Base-by-base conservation (phyloP, 1,284 basidiomycete species). In the Marasmius sp. region DNA sequence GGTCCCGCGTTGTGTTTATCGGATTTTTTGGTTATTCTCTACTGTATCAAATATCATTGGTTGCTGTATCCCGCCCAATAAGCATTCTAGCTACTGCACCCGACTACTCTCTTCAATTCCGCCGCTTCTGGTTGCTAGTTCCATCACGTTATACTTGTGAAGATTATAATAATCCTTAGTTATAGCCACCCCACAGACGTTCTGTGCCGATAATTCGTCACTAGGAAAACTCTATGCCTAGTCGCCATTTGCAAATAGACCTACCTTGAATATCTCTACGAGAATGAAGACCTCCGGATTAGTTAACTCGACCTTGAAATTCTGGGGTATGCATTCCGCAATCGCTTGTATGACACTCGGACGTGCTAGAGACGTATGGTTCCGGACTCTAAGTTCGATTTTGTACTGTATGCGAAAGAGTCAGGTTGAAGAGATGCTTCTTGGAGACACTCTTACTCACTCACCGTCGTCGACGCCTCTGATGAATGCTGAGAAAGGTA, bases 181-280 rank as follows among this genome's bases (percentile, higher is more conserved):
- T 22, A 93, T 76, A 60, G 88, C 85, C 37, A 93, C 78, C 3
- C 91, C 88, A 66, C 88, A 92, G 1, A 89, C 77, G 62, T 84
- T 86, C 91, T 93, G 67, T 22, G 62, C 18, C 38, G 38, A 37
- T 59, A 64, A 51, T 6, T 5, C 22, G 48, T 53, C 41, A 38
- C 54, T 54, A 18, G 37, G 4, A 45, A 11, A 20, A 34, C 12
- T 45, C 33, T 27, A 51, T 16, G 16, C 11, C 14, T 57, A 41
- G n/a, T 18, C 27, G 5, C 27, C 27, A 27, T 27, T 41, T 39
- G 27, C 11, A 34, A 47, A 20, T 9, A 11, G 33, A 67, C 76
- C 55, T 58, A 88, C 92, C 83, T 93, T 93, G 80, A 92, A 93
- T 10, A 93, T 79, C 68, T 93, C 91, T 4, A 92, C 85, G 7